Evolutionary conservation across 768 basidiomycete genomes (phyloP).

Genomic region (Coprinellus aureogranulatus): DNA sequence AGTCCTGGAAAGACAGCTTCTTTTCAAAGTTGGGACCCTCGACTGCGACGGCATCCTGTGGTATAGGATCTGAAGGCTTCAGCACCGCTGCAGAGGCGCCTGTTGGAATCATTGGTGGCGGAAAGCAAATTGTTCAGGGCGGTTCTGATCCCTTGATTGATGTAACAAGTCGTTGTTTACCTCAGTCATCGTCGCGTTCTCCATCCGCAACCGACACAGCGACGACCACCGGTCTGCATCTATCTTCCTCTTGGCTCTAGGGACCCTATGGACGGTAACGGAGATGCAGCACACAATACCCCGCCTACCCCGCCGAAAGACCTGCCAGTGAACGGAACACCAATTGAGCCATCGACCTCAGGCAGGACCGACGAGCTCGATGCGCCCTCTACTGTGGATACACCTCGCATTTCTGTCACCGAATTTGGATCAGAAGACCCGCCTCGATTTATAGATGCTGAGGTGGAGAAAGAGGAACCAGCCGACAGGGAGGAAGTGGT

Average conservation of each 20-base stretch:
- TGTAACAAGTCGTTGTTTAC: neutral
- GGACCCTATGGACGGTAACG: slow-evolving; percentile 2
- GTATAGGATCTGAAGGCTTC: slow-evolving; percentile 69
- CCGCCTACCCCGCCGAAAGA: neutral
- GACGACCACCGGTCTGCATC: neutral
- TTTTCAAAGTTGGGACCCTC: slow-evolving; percentile 85
- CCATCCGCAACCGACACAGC: neutral
- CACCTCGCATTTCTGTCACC: neutral
- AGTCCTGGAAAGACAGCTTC: slow-evolving; percentile 58
- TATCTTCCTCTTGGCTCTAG: neutral
- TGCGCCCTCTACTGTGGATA: neutral
- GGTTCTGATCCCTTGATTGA: slow-evolving; percentile 3
- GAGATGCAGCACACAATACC: neutral
- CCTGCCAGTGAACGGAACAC: neutral
- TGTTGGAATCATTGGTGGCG: slow-evolving; percentile 39
- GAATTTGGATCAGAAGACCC: neutral
- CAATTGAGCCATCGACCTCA: neutral
- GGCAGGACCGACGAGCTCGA: neutral
- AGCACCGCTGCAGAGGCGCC: slow-evolving; percentile 75
- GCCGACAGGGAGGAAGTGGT: neutral
- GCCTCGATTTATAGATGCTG: neutral
- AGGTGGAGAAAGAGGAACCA: neutral
- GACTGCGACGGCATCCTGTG: slow-evolving; percentile 64
- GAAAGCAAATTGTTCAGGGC: slow-evolving; percentile 2
- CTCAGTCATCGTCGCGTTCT: neutral